Conservation (phyloP, 2,329 filamentous ascomycete species). For the Trichophyton equinum region DNA sequence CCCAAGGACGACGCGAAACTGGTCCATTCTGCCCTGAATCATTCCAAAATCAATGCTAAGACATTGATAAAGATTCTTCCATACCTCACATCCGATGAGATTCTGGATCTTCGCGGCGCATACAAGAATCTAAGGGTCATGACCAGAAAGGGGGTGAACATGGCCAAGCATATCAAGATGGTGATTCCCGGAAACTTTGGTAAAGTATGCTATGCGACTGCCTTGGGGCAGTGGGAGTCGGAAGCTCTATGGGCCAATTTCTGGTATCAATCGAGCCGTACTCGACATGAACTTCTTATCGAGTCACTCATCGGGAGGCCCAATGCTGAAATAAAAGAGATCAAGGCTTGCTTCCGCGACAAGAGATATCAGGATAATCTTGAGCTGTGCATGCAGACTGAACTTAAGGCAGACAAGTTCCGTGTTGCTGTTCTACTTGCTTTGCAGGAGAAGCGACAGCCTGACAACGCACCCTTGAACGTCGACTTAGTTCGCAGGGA, state of each 20-base stretch:
- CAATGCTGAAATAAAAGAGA: conserved; percentile 73
- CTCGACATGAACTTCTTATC: conserved; percentile 76
- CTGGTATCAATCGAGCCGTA: conserved; percentile 85
- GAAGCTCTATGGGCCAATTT: conserved; percentile 98
- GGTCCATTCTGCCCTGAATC: conserved; percentile 61
- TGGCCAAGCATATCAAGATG: conserved; percentile 40
- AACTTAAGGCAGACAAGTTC: conserved; percentile 93
- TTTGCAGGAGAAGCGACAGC: conserved; percentile 71
- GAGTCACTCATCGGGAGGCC: conserved; percentile 82
- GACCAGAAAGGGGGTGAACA: conserved; percentile 36
- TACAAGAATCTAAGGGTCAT: conserved; percentile 81
- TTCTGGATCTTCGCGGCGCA: conserved; percentile 71
- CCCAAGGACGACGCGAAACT: conserved; percentile 63
- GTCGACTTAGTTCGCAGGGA: conserved; percentile 54
- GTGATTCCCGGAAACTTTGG: conserved; percentile 51
- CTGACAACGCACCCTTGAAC: conserved; percentile 60
- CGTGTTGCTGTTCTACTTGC: conserved; percentile 74
- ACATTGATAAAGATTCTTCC: conserved; percentile 75
- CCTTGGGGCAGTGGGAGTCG: conserved; percentile 78
- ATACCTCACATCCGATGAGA: conserved; percentile 70
- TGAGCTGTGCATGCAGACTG: conserved; percentile 74
- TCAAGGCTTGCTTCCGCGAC: conserved; percentile 81
- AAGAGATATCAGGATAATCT: conserved; percentile 81
- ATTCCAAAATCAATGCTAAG: conserved; percentile 54
- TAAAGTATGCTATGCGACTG: conserved; percentile 82